phyloP scores from a whole-genome alignment of 2,329 filamentous ascomycete genomes.

The Claviceps maximensis region DNA sequence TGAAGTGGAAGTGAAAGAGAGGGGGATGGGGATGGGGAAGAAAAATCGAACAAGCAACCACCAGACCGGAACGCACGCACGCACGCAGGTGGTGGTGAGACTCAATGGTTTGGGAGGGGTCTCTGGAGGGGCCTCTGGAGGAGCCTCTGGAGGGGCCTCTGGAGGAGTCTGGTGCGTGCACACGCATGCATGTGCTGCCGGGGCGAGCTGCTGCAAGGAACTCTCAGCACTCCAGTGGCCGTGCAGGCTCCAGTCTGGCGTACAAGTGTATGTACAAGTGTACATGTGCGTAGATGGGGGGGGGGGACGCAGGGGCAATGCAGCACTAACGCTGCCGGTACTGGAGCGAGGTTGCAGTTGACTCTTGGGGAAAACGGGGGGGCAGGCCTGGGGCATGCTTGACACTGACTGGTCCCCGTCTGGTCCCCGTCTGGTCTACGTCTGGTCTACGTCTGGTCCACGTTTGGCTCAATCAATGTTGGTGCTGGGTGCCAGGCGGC shows the following conservation, averaged over 20 bases:
- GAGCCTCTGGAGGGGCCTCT: not conserved
- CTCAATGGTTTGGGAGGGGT: not conserved
- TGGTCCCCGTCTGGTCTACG: no score
- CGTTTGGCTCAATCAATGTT: no score
- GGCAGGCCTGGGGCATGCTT: not conserved
- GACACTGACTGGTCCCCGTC: not conserved
- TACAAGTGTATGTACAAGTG: no score
- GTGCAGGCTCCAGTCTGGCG: no score
- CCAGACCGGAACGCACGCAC: no score
- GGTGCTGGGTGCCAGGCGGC: not conserved
- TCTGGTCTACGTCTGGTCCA: no score
- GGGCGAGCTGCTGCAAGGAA: not conserved
- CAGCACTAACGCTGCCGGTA: not conserved
- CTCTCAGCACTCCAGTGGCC: not conserved
- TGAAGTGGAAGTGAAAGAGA: not conserved
- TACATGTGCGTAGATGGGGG: not conserved
- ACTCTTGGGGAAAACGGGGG: not conserved
- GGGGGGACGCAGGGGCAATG: not conserved
- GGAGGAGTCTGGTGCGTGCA: not conserved
- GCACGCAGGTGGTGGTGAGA: not conserved
- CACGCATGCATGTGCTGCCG: not conserved
- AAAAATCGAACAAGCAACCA: not conserved
- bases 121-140: not conserved
- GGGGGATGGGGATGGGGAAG: no score
- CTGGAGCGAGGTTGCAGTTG: not conserved